Conservation (phyloP, 768 basidiomycete genomes). For the Calvatia gigantea region DNA sequence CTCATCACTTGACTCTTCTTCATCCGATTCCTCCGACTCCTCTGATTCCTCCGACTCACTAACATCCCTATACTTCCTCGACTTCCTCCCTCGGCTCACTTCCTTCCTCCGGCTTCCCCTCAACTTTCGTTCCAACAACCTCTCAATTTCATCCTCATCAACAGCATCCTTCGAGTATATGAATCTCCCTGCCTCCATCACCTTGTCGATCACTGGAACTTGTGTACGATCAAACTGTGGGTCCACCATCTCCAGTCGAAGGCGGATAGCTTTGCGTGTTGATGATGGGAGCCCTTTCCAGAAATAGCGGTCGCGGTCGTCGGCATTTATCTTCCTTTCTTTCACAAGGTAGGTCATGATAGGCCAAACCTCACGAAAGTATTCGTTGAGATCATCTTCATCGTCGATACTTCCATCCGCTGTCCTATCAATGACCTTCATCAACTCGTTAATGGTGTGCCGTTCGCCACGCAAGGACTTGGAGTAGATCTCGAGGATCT, state of each 20-base stretch:
- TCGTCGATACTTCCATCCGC: not conserved
- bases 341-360: not conserved
- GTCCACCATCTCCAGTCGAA: not conserved
- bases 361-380: not conserved
- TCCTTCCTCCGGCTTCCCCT: no score
- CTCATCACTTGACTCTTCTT: no score
- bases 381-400: not conserved
- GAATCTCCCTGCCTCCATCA: not conserved
- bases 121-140: no score
- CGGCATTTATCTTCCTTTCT: not conserved
- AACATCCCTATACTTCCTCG: no score
- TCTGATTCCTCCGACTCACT: no score
- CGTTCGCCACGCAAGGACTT: not conserved
- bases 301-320: not conserved
- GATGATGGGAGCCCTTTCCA: not conserved
- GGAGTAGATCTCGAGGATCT: not conserved
- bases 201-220: not conserved
- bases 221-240: not conserved
- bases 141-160: no score
- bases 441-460: not conserved
- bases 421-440: not conserved
- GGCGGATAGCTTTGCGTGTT: not conserved
- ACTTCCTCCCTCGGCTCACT: no score
- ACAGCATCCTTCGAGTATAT: no score
- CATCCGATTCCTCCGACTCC: no score